Percentiles rank a stretch among this genome's conserved stretches.
Evolutionary conservation across 257 asterid species (phyloP).

Genomic region (Petrea volubilis): DNA sequence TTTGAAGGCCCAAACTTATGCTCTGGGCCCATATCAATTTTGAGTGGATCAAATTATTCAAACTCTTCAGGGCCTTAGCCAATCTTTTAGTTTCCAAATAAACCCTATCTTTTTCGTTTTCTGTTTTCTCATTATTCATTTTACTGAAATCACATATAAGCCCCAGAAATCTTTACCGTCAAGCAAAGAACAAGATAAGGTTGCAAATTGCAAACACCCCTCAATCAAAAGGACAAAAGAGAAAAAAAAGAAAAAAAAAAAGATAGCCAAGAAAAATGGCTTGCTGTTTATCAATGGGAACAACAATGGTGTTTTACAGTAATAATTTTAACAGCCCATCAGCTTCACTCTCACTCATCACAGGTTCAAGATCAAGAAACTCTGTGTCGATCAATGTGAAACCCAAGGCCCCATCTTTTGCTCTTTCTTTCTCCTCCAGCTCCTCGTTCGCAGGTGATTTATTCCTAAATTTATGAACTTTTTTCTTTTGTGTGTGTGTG

Average conservation of each 20-base stretch:
- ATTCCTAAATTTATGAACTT: background rate
- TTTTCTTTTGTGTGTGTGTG: background rate
- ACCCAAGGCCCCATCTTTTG: conserved; percentile 29
- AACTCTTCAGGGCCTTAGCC: no score
- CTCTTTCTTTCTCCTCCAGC: conserved; percentile 44
- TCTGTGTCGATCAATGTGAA: conserved; percentile 32
- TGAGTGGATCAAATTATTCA: no score
- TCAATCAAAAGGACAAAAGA: background rate
- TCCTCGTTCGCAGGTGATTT: conserved; percentile 50
- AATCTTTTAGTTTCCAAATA: no score
- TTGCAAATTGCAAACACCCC: background rate
- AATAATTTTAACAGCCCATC: conserved; percentile 23
- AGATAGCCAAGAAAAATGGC: conserved; percentile 41
- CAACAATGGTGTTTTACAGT: conserved; percentile 16
- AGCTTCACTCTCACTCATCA: conserved; percentile 47
- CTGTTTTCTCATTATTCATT: background rate
- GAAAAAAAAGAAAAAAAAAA: background rate
- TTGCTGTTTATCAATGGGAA: conserved; percentile 43
- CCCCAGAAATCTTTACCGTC: background rate
- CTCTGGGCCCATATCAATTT: no score
- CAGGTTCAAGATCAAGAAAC: conserved; percentile 37
- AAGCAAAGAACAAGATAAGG: conserved; percentile 28
- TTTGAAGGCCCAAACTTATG: no score
- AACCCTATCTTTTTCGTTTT: no score
- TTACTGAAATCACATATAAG: background rate